Conservation (phyloP, 1,284 basidiomycete species). For the Termitomyces sp. region DNA sequence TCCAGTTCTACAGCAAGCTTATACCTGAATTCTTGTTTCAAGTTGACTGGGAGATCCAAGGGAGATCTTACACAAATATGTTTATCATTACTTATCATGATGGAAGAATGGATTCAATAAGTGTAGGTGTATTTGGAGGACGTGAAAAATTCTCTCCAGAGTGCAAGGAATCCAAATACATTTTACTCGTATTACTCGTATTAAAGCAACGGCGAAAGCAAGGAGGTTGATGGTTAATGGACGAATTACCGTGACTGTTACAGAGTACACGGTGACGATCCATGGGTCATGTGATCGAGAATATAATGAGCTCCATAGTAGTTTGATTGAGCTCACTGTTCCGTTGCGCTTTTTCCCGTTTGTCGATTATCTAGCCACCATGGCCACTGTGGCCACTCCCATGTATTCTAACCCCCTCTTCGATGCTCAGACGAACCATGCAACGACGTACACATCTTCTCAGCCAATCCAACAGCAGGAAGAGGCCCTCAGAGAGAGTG, state of each 20-base stretch:
- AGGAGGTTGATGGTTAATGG: too few relatives aligned
- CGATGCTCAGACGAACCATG: conserved; percentile 13
- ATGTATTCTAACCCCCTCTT: conserved; percentile 18
- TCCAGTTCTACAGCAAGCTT: too few relatives aligned
- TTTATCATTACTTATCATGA: background rate
- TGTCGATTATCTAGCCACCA: conserved; percentile 4
- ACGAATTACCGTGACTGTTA: too few relatives aligned
- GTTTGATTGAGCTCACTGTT: conserved; percentile 6
- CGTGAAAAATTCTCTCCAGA: background rate
- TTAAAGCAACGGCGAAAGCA: background rate
- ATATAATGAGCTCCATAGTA: conserved; percentile 7
- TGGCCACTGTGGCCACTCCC: conserved; percentile 20
- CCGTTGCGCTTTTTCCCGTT: conserved; percentile 8
- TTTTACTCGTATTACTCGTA: too few relatives aligned
- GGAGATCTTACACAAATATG: background rate
- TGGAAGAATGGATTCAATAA: background rate
- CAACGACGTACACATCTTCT: conserved; percentile 13
- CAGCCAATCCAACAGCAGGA: conserved; percentile 19
- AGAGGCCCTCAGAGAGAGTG: conserved; percentile 40
- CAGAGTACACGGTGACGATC: too few relatives aligned
- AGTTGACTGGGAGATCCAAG: background rate
- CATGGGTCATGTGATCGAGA: conserved; percentile 14
- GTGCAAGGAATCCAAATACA: background rate
- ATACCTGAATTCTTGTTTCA: background rate
- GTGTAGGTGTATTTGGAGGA: background rate